Conservation (phyloP, 192 early-diverging fungal species). For the Backusella morwellensis region DNA sequence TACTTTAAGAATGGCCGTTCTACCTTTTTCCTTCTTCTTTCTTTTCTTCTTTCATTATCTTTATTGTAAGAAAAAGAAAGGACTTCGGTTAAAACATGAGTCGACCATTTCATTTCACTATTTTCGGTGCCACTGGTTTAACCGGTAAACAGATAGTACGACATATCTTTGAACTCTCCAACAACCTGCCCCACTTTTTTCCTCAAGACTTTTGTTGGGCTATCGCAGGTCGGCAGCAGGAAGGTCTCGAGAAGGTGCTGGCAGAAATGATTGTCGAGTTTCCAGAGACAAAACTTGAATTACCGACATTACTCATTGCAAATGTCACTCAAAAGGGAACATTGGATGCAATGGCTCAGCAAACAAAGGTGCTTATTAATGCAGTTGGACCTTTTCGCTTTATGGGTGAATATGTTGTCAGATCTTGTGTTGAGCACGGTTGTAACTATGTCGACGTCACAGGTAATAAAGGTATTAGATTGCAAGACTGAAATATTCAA, state of each 20-base stretch:
- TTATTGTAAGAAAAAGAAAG: not conserved
- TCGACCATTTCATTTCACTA: slow-evolving; percentile 38
- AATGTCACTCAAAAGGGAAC: slow-evolving; percentile 36
- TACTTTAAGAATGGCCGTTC: not conserved
- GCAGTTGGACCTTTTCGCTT: slow-evolving; percentile 69
- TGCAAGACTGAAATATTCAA: not conserved
- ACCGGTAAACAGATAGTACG: slow-evolving; percentile 51
- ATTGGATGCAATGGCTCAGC: slow-evolving; percentile 21
- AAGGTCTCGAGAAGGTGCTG: slow-evolving; percentile 16
- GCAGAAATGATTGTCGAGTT: slow-evolving; percentile 5
- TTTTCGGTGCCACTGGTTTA: slow-evolving; percentile 64
- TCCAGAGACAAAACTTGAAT: slow-evolving; percentile 1
- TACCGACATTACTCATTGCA: slow-evolving; percentile 42
- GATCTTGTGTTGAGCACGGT: slow-evolving; percentile 51
- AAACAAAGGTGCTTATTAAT: slow-evolving; percentile 46
- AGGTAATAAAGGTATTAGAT: slow-evolving; percentile 11
- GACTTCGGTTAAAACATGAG: not conserved
- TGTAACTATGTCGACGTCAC: slow-evolving; percentile 62
- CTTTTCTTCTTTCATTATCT: not conserved
- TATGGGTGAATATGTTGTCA: slow-evolving; percentile 60
- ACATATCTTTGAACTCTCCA: slow-evolving; percentile 34
- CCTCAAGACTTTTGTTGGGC: slow-evolving; percentile 24
- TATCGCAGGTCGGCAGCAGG: slow-evolving; percentile 25
- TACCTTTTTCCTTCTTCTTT: not conserved
- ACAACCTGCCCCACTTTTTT: slow-evolving; percentile 6